A percentile compares a stretch with the other conserved stretches of the same genome.
phyloP scores from a whole-genome alignment of 805 yeast genomes.

The Lachancea mirantina region DNA sequence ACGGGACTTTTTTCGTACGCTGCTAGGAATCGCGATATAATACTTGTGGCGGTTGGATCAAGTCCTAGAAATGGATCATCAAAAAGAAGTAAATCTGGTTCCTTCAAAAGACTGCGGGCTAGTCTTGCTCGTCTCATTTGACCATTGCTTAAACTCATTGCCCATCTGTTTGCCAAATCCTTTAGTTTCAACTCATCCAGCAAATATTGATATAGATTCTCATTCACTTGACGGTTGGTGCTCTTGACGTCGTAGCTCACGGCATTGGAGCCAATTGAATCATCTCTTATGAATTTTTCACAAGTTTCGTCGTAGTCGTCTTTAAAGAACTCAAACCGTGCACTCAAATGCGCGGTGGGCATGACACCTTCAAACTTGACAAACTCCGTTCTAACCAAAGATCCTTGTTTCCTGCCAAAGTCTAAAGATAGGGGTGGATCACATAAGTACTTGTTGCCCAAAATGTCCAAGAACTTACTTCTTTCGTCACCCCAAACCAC shows the following conservation, averaged over 20 bases:
- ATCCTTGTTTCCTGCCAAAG: conserved; percentile 11
- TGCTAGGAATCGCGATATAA: conserved; percentile 42
- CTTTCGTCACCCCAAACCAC: conserved; percentile 33
- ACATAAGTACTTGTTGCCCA: conserved; percentile 22
- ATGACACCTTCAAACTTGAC: conserved; percentile 42
- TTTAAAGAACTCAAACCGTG: conserved; percentile 80
- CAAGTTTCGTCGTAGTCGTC: conserved; percentile 78
- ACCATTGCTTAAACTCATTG: conserved; percentile 85
- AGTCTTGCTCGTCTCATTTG: conserved; percentile 87
- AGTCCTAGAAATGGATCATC: conserved; percentile 93
- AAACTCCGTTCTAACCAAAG: conserved; percentile 18
- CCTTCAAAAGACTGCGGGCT: conserved; percentile 60
- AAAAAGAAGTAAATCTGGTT: conserved; percentile 60
- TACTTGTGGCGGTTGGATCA: conserved; percentile 63
- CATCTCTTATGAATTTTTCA: conserved; percentile 49
- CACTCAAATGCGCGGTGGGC: conserved; percentile 69
- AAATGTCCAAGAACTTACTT: conserved; percentile 21
- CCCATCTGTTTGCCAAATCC: conserved; percentile 63
- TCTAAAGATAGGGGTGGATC: conserved; percentile 22
- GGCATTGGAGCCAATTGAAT: conserved; percentile 38
- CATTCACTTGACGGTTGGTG: conserved; percentile 27
- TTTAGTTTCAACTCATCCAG: conserved; percentile 46
- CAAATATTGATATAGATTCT: conserved; percentile 35
- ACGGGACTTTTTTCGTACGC: conserved; percentile 34
- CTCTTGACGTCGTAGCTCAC: conserved; percentile 32